Conservation (phyloP, 768 basidiomycete genomes). For the Daedalea quercina region DNA sequence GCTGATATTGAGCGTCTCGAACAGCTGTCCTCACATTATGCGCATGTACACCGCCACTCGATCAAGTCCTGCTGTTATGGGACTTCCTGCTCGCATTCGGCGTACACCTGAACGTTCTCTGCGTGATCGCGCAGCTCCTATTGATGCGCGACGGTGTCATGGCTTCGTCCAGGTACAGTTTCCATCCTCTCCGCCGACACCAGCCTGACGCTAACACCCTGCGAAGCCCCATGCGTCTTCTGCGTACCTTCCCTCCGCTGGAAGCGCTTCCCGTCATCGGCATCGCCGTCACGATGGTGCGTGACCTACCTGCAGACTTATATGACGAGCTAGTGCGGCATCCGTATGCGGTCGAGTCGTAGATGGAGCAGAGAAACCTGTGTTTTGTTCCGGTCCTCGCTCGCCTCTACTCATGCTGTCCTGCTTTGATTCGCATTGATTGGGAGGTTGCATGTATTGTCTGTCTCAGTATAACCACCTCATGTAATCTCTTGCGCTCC, state of each 20-base stretch:
- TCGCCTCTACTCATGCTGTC: neutral
- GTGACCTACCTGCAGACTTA: constrained; percentile 80
- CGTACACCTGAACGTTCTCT: constrained; percentile 92
- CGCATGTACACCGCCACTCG: constrained; percentile 93
- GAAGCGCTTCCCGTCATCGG: constrained; percentile 84
- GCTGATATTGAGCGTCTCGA: neutral
- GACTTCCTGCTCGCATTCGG: constrained; percentile 97
- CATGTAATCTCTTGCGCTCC: too few species aligned
- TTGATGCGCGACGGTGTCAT: constrained; percentile 90
- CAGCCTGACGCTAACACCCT: neutral
- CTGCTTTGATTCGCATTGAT: neutral
- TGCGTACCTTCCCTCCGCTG: constrained; percentile 90
- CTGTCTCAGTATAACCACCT: too few species aligned
- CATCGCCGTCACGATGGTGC: constrained; percentile 89
- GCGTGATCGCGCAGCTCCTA: constrained; percentile 91
- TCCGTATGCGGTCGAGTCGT: constrained; percentile 53
- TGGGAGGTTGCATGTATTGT: too few species aligned
- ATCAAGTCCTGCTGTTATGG: constrained; percentile 93
- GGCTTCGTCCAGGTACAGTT: constrained; percentile 68
- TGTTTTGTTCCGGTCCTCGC: neutral
- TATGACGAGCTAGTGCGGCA: constrained; percentile 89
- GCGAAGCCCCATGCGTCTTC: constrained; percentile 83
- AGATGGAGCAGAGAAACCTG: neutral
- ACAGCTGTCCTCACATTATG: constrained; percentile 90
- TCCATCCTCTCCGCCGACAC: neutral